Evolutionary conservation across 495 filamentous ascomycete genomes (phyloP).

Genomic region (Rostrohypoxylon terebratum): DNA sequence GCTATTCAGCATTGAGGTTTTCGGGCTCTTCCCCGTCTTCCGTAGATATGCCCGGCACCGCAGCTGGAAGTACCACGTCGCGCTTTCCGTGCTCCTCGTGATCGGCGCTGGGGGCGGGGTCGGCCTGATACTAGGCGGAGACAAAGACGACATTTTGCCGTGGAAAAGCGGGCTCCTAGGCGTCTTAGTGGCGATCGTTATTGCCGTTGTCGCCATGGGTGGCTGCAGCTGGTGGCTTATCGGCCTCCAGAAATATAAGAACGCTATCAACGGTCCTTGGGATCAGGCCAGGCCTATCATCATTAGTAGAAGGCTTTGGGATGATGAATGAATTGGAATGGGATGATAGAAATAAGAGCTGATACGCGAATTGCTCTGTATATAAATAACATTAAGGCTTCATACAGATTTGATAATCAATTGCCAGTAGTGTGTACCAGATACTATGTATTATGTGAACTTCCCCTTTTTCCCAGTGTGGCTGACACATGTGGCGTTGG

Average conservation of each 20-base stretch:
- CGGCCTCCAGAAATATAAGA: constrained; percentile 97
- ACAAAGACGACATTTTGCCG: constrained; percentile 62
- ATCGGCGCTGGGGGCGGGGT: constrained; percentile 81
- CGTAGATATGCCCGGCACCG: constrained; percentile 84
- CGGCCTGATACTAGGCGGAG: constrained; percentile 70
- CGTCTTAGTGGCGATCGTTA: constrained; percentile 76
- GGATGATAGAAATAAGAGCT: not conserved
- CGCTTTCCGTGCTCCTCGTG: constrained; percentile 82
- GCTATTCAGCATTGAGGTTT: constrained; percentile 96
- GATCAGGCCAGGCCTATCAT: constrained; percentile 93
- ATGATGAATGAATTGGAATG: constrained; percentile 53
- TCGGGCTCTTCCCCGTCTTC: constrained; percentile 96
- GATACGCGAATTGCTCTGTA: not conserved
- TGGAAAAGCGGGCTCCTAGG: constrained; percentile 80
- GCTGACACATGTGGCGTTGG: not conserved
- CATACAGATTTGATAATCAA: not conserved
- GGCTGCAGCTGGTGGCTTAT: constrained; percentile 98
- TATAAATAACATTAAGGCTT: not conserved
- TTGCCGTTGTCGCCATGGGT: constrained; percentile 80
- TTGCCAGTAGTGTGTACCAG: not conserved
- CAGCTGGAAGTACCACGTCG: constrained; percentile 84
- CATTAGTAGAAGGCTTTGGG: constrained; percentile 62
- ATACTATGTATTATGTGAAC: not conserved
- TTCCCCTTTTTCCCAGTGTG: not conserved
- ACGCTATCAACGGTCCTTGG: constrained; percentile 98